Evolutionary conservation across 2,329 filamentous ascomycete genomes (phyloP).

Genomic region (Didymella keratinophila): DNA sequence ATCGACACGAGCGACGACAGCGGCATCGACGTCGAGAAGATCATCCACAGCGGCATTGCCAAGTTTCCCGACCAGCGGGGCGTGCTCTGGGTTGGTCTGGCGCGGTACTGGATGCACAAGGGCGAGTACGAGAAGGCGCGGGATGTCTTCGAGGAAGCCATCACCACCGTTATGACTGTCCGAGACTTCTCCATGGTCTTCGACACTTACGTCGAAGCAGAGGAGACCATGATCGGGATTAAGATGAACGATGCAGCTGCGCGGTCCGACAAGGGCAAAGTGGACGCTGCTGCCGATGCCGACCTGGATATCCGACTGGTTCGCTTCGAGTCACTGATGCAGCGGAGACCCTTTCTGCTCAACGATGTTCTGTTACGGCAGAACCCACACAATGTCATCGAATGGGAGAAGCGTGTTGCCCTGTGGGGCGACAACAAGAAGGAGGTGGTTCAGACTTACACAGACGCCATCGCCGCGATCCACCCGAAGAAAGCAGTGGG

Average conservation of each 20-base stretch:
- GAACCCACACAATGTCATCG: slow-evolving; percentile 93
- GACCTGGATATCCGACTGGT: slow-evolving; percentile 97
- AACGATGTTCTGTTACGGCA: slow-evolving; percentile 96
- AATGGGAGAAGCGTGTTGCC: slow-evolving; percentile 97
- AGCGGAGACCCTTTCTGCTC: slow-evolving; percentile 90
- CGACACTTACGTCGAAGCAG: slow-evolving; percentile 94
- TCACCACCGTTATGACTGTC: slow-evolving; percentile 98
- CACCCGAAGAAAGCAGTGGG: slow-evolving; percentile 94
- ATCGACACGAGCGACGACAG: slow-evolving; percentile 81
- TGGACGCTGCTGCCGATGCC: slow-evolving; percentile 86
- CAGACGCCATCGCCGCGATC: slow-evolving; percentile 90
- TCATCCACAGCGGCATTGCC: slow-evolving; percentile 89
- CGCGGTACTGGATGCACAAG: slow-evolving; percentile 94
- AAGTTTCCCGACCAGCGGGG: slow-evolving; percentile 93
- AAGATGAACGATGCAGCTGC: slow-evolving; percentile 87
- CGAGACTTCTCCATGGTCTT: slow-evolving; percentile 97
- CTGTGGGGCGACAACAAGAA: slow-evolving; percentile 93
- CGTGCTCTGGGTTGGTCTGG: slow-evolving; percentile 92
- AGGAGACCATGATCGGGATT: slow-evolving; percentile 91
- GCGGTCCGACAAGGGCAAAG: slow-evolving; percentile 78
- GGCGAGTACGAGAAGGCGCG: slow-evolving; percentile 92
- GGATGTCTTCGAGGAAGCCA: slow-evolving; percentile 94
- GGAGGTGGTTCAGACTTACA: slow-evolving; percentile 93
- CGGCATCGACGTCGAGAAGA: slow-evolving; percentile 88
- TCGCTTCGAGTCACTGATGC: slow-evolving; percentile 98